Percentiles rank a stretch among this genome's conserved stretches.
phyloP scores from a whole-genome alignment of 331 rosid genomes.

The Erythrophleum ivorense region DNA sequence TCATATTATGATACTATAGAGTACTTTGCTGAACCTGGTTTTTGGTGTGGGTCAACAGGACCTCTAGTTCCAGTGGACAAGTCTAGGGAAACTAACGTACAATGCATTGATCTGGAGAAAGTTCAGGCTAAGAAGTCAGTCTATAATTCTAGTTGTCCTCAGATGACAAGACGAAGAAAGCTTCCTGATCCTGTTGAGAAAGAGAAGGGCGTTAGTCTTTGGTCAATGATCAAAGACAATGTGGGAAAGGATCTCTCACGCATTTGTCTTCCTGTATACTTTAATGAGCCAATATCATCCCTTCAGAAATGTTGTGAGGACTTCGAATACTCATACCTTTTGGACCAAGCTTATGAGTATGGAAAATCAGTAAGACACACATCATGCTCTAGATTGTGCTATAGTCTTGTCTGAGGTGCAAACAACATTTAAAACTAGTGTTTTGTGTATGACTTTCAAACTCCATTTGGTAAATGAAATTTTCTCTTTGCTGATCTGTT shows the following conservation, averaged over 20 bases:
- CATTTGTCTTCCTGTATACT: conserved; percentile 97
- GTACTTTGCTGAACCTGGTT: conserved; percentile 65
- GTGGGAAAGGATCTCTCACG: conserved; percentile 98
- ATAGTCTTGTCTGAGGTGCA: conserved; percentile 16
- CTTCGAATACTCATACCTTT: conserved; percentile 89
- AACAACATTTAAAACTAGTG: conserved; percentile 7
- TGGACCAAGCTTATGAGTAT: conserved; percentile 82
- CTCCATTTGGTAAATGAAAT: conserved; percentile 6
- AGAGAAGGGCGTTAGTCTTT: conserved; percentile 98
- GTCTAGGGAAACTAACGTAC: conserved; percentile 45
- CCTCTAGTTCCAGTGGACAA: conserved; percentile 45
- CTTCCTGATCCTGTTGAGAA: conserved; percentile 95
- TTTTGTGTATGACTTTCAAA: conserved; percentile 12
- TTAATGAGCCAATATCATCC: conserved; percentile 96
- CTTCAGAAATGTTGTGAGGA: conserved; percentile 98
- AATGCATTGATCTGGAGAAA: conserved; percentile 46
- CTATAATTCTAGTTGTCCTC: conserved; percentile 47
- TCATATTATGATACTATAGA: conserved; percentile 76
- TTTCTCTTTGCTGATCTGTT: not conserved
- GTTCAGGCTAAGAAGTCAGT: conserved; percentile 45
- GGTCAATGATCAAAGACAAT: conserved; percentile 99
- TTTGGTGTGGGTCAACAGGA: conserved; percentile 53
- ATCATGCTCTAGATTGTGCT: conserved; percentile 29
- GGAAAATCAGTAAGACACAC: conserved; percentile 79
- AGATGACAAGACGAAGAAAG: conserved; percentile 72